Base-by-base conservation (phyloP, 805 yeast genomes). In the Lachancea kluyveri region DNA sequence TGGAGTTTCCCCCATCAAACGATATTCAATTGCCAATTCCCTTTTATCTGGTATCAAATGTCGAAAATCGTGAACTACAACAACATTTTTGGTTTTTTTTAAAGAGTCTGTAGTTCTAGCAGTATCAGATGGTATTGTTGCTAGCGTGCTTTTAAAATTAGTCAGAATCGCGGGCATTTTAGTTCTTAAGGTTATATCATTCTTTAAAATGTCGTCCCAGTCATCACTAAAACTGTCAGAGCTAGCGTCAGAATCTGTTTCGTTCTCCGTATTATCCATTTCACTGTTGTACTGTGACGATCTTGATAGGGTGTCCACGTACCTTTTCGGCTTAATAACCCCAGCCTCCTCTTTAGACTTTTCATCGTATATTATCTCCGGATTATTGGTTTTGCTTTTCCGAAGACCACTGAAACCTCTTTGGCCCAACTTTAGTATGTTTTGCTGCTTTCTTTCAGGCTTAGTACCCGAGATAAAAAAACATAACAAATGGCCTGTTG, bases 401-500 rank as follows among this genome's bases (percentile, higher is more conserved):
- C 57, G 50, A 28, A 52, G 40, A 15, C 55, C 51, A 29, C 50
- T 48, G 11, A 42, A 18, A 6, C 46, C 47, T 16, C 47, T 45
- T 17, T 45, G 42, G 5, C 50, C 45, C 6, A 50, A 31, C 23
- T 52, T 51, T 8, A 47, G 32, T 21, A 42, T 37, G 17, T 67
- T 59, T 20, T 54, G 57, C 25, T 59, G 57, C 45, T 60, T 62
- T 42, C 64, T 59, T 23, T 63, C 59, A 48, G 28, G 21, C 36
- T 59, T 62, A 28, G 59, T 66, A 30, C 72, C 72, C 0, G 80
- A 77, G 7, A 79, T 71, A 57, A 85, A 86, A 48, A 88, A 88
- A 50, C 95, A 84, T 1, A 88, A 79, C 30, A 88, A 61, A 37
- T 74, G 74, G 0, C 96, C 96, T 3, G 74, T 70, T 8, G 75